Conservation (phyloP, 805 yeast species). For the Yarrowia keelungensis region DNA sequence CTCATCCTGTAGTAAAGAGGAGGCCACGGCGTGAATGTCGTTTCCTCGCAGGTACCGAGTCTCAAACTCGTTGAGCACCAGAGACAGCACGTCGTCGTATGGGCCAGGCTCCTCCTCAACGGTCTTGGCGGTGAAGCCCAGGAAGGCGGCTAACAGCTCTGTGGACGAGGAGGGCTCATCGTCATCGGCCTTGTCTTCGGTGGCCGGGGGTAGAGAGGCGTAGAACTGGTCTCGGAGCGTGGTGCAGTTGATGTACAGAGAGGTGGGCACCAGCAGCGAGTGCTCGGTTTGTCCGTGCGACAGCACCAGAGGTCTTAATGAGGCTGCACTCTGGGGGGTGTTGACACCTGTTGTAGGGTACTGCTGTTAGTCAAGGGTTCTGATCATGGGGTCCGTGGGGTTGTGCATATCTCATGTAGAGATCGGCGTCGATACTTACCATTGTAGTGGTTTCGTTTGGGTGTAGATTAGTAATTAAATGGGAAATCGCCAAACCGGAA, state of each 20-base stretch:
- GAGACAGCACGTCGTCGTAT: constrained; percentile 71
- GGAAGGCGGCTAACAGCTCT: constrained; percentile 81
- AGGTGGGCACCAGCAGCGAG: constrained; percentile 84
- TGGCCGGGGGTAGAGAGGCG: constrained; percentile 72
- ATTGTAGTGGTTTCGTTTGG: constrained; percentile 9
- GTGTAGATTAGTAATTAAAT: constrained; percentile 19
- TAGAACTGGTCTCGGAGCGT: constrained; percentile 87
- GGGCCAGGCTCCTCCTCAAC: constrained; percentile 57
- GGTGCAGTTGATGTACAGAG: constrained; percentile 76
- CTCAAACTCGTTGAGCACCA: constrained; percentile 84
- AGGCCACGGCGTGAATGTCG: constrained; percentile 91
- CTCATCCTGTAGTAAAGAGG: constrained; percentile 57
- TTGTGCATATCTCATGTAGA: background rate
- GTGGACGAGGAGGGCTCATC: constrained; percentile 87
- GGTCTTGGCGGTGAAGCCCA: constrained; percentile 60
- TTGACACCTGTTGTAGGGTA: constrained; percentile 52
- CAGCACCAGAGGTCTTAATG: constrained; percentile 81
- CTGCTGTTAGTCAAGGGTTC: constrained; percentile 34
- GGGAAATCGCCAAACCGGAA: constrained; percentile 34
- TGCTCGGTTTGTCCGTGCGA: constrained; percentile 89
- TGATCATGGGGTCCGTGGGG: too few species aligned
- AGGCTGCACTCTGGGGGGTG: constrained; percentile 55
- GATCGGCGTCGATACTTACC: constrained; percentile 21
- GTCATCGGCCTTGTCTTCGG: constrained; percentile 85
- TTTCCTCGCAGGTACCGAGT: constrained; percentile 72